Percentiles rank a stretch among this genome's conserved stretches.
Evolutionary conservation across 73 alveolate genomes (phyloP).

Genomic region (Halteria grandinella): DNA sequence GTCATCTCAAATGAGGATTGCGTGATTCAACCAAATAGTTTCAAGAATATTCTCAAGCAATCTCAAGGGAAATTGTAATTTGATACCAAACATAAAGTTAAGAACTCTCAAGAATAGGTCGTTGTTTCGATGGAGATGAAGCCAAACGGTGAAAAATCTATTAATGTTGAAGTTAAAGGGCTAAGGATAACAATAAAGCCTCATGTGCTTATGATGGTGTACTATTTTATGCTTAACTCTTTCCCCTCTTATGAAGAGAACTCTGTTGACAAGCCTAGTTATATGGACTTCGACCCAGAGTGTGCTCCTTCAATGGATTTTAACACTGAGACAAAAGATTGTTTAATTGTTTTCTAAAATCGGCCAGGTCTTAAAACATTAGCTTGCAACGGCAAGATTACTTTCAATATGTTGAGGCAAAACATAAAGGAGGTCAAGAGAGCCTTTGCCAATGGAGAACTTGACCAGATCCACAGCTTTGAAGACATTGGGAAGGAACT

Average conservation of each 20-base stretch:
- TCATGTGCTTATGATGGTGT: slow-evolving; percentile 48
- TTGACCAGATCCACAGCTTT: no score
- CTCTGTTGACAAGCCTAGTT: slow-evolving; percentile 29
- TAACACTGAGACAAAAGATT: slow-evolving; percentile 8
- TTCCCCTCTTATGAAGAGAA: slow-evolving; percentile 60
- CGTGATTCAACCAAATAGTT: no score
- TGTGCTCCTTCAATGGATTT: slow-evolving; percentile 33
- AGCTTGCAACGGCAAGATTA: slow-evolving; percentile 2
- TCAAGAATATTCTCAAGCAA: no score
- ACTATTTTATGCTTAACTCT: slow-evolving; percentile 53
- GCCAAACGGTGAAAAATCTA: slow-evolving; percentile 48
- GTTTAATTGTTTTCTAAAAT: slow-evolving; percentile 9
- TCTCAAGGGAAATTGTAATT: neutral
- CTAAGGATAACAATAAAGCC: slow-evolving; percentile 43
- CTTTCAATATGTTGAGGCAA: slow-evolving; percentile 4
- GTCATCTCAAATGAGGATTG: no score
- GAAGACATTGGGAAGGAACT: no score
- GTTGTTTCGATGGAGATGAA: slow-evolving; percentile 3
- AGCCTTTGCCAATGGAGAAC: no score
- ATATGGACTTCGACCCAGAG: slow-evolving; percentile 34
- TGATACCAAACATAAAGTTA: neutral
- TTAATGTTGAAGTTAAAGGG: slow-evolving; percentile 38
- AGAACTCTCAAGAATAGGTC: neutral
- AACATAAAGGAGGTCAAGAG: neutral
- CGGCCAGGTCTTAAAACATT: slow-evolving; percentile 32